phyloP scores from a whole-genome alignment of 2,329 filamentous ascomycete genomes.

The Gnomoniopsis sp. region DNA sequence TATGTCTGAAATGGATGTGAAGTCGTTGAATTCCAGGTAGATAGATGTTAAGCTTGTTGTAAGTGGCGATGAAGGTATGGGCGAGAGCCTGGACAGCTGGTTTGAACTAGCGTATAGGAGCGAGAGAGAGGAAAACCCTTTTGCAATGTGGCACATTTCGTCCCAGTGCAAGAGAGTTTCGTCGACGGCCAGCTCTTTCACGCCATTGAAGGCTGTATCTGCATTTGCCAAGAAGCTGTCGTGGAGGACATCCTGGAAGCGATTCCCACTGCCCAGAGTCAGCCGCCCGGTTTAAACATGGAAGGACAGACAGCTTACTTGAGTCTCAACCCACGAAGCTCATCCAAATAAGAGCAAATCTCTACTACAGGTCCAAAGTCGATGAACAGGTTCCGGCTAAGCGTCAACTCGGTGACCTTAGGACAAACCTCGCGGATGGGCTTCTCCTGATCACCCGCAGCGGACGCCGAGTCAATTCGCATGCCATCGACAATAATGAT shows the following conservation, averaged over 20 bases:
- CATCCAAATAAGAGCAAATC: conserved; percentile 69
- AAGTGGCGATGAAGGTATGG: conserved; percentile 36
- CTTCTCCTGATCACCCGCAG: conserved; percentile 28
- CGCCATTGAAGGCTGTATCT: conserved; percentile 41
- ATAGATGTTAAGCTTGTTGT: conserved; percentile 56
- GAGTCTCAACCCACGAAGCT: conserved; percentile 63
- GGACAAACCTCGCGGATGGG: conserved; percentile 53
- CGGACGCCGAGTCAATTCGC: conserved; percentile 47
- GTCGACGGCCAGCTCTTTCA: conserved; percentile 62
- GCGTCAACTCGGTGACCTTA: conserved; percentile 72
- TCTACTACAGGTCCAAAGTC: conserved; percentile 61
- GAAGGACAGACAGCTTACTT: conserved; percentile 52
- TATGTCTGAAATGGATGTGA: conserved; percentile 57
- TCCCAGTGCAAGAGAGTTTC: conserved; percentile 66
- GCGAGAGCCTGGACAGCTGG: conserved; percentile 47
- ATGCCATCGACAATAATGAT: conserved; percentile 80
- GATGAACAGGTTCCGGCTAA: conserved; percentile 80
- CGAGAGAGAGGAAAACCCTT: conserved; percentile 50
- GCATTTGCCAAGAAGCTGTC: conserved; percentile 33
- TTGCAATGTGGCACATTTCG: conserved; percentile 53
- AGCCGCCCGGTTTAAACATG: not conserved
- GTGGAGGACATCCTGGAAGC: conserved; percentile 51
- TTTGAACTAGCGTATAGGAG: conserved; percentile 56
- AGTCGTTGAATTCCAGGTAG: conserved; percentile 70
- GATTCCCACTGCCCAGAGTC: conserved; percentile 62